Conservation (phyloP, 352 stramenopile genomes). For the Globisporangium middletonii region DNA sequence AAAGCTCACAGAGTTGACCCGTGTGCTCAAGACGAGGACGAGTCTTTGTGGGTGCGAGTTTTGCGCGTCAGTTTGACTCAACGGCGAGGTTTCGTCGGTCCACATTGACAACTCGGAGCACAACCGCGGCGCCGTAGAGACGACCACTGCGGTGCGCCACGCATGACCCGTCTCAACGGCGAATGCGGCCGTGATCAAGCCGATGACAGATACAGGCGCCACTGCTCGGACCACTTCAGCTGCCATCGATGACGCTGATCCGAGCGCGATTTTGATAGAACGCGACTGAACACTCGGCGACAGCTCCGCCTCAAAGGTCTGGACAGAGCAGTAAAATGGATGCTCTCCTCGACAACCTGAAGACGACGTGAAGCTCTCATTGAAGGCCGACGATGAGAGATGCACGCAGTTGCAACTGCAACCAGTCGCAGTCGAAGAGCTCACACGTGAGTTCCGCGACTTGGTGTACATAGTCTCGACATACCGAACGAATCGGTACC, state of each 20-base stretch:
- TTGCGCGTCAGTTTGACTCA: too few species aligned
- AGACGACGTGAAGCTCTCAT: background rate
- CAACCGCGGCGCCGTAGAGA: too few species aligned
- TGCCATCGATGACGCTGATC: background rate
- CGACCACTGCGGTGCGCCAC: background rate
- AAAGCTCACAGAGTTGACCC: too few species aligned
- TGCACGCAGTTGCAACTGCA: background rate
- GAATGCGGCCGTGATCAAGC: background rate
- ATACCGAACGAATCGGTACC: conserved; percentile 3
- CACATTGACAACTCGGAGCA: too few species aligned
- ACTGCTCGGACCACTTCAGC: background rate
- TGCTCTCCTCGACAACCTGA: background rate
- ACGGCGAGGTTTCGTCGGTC: too few species aligned
- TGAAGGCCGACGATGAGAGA: background rate
- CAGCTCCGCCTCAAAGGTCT: background rate
- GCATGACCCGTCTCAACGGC: background rate
- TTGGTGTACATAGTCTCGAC: conserved; percentile 1
- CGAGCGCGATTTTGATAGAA: background rate
- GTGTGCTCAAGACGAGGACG: too few species aligned
- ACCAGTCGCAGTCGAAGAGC: background rate
- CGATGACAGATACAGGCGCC: background rate
- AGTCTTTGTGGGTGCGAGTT: too few species aligned
- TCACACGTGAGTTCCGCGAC: background rate
- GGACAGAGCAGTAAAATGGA: background rate
- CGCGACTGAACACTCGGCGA: background rate